These are phyloP conservation scores for Fraxinus ornus DNA, from an alignment of 305 asterid genomes.

Conservation along the genomic window DNA sequence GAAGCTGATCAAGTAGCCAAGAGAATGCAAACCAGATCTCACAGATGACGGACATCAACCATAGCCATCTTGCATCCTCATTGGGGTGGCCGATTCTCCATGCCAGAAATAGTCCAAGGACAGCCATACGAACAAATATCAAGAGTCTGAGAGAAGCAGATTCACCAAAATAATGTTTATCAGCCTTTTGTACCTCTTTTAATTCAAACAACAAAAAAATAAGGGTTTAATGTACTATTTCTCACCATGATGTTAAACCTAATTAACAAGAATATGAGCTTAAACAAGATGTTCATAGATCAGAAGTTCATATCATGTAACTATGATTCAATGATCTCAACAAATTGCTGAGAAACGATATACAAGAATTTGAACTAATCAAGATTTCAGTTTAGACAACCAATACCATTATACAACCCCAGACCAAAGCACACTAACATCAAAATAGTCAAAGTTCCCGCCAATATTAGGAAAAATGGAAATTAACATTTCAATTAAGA, in stretches of 20 bases:
- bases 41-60: slow-evolving; percentile 30
- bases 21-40: slow-evolving; percentile 36
- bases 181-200: slow-evolving; percentile 6
- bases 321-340: not conserved
- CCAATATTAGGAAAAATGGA: not conserved
- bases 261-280: not conserved
- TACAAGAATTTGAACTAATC: not conserved
- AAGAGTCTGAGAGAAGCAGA: slow-evolving; percentile 21
- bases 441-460: not conserved
- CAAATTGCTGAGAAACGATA: not conserved
- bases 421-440: not conserved
- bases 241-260: not conserved
- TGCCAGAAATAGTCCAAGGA: slow-evolving; percentile 22
- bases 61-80: slow-evolving; percentile 31
- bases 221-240: not conserved
- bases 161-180: slow-evolving; percentile 6
- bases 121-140: slow-evolving; percentile 26
- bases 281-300: not conserved
- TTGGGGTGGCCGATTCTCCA: slow-evolving; percentile 30
- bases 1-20: slow-evolving; percentile 32
- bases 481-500: not conserved
- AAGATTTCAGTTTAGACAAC: not conserved
- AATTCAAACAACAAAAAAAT: not conserved
- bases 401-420: not conserved
- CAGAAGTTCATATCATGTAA: not conserved